Base-by-base conservation (phyloP, 2,329 filamentous ascomycete species). In the Fusarium annulatum region DNA sequence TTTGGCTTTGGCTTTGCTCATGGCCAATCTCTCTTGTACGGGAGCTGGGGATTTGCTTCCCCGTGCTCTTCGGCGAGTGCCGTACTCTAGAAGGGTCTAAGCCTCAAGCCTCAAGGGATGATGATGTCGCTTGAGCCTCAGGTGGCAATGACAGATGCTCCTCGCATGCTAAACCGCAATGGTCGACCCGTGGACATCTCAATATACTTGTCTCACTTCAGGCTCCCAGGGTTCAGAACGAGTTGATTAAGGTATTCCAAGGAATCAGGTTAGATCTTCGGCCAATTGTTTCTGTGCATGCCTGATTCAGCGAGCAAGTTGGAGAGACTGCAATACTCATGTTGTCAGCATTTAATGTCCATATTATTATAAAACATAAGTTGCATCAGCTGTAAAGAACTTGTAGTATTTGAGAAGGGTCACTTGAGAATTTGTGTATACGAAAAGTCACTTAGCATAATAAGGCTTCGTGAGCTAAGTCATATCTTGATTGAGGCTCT, bases 1-100 rank as follows among this genome's bases (percentile, higher is more conserved):
- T 51, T 51, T 34, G 48, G n/a, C 6, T n/a, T 19, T 36, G 38
- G 43, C 23, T 26, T 26, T 46, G 42, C 33, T 34, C 36, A 60
- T 30, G 42, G 36, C 34, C 43, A 72, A 72, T 70, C 46, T 73
- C 69, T 72, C 59, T 41, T 60, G 16, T 30, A 23, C 59, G 59
- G 64, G 43, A 60, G 45, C 64, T 68, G 51, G 64, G 65, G 41
- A 45, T 46, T 15, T 23, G 15, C 33, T 55, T 33, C 53, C 67
- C 53, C 60, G 57, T 62, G 39, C 38, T 52, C 64, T 36, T 60
- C 51, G 43, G 62, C 38, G 65, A 64, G 41, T 64, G 45, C 66
- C 48, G 58, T 56, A 7, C 34, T 56, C 49, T 36, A 23, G 30
- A 39, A 52, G 46, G 19, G 48, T n/a, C 30, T 15, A 51, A 51